A percentile compares a stretch with the other conserved stretches of the same genome.
Evolutionary conservation across 176 grass and related monocot species (phyloP).

Genomic region (Cenchrus fungigraminus): DNA sequence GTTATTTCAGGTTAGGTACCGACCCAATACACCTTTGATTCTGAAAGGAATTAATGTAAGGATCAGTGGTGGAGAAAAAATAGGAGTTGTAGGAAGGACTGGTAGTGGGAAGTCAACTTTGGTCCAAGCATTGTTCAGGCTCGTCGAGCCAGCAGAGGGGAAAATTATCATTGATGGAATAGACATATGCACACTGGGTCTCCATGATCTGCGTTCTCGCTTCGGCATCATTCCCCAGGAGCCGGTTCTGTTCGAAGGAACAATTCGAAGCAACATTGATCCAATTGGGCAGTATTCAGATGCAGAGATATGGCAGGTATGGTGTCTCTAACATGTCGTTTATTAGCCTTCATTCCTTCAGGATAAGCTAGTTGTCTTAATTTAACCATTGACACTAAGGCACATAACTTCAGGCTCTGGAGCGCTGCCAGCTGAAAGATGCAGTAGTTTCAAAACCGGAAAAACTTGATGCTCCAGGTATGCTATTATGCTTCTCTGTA

Average conservation of each 20-base stretch:
- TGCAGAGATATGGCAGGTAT: constrained; percentile 96
- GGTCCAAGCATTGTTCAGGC: constrained; percentile 87
- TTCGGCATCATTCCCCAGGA: constrained; percentile 98
- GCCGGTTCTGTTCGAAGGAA: constrained; percentile 95
- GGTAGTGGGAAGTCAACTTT: constrained; percentile 96
- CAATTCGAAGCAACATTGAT: constrained; percentile 87
- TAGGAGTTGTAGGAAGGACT: constrained; percentile 91
- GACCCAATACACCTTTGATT: constrained; percentile 86
- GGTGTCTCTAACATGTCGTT: background rate
- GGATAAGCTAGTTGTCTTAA: background rate
- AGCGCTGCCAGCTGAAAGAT: constrained; percentile 92
- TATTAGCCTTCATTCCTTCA: background rate
- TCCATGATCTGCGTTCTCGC: constrained; percentile 87
- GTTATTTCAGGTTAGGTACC: constrained; percentile 74
- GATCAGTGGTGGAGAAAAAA: constrained; percentile 81
- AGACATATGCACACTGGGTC: constrained; percentile 79
- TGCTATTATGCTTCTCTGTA: background rate
- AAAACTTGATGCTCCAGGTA: constrained; percentile 89
- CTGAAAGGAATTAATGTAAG: constrained; percentile 78
- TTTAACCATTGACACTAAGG: background rate
- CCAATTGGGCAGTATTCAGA: constrained; percentile 83
- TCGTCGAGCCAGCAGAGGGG: constrained; percentile 78
- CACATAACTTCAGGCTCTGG: constrained; percentile 72
- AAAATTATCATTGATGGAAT: constrained; percentile 85
- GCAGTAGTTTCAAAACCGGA: constrained; percentile 77